Percentiles rank a stretch among this genome's conserved stretches.
Evolutionary conservation across 306 rosid species (phyloP).

Genomic region (Vigna angularis): DNA sequence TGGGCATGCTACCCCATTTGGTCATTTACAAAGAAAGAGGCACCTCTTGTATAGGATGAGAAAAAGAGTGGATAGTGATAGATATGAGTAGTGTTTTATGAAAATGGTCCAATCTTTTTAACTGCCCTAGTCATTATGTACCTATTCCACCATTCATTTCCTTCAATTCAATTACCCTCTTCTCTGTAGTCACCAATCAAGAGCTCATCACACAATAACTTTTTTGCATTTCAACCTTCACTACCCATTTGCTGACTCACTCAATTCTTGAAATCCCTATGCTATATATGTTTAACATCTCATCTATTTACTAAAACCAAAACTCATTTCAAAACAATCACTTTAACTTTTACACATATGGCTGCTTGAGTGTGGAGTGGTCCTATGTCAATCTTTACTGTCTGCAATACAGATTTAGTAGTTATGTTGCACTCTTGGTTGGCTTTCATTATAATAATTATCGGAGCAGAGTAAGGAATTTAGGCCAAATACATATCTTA

Average conservation of each 20-base stretch:
- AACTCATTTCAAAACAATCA: background rate
- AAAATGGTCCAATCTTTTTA: conserved; percentile 27
- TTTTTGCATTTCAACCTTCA: background rate
- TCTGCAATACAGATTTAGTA: conserved; percentile 6
- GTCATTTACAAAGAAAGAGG: background rate
- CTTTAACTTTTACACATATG: background rate
- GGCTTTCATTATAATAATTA: background rate
- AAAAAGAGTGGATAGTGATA: background rate
- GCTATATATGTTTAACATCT: background rate
- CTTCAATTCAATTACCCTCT: background rate
- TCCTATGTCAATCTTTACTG: conserved; percentile 13
- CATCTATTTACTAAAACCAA: background rate
- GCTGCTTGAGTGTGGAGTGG: conserved; percentile 25
- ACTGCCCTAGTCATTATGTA: background rate
- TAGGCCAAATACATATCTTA: background rate
- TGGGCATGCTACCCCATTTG: too few relatives aligned
- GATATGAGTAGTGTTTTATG: background rate
- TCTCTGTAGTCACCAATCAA: background rate
- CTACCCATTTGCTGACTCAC: background rate
- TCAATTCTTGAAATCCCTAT: background rate
- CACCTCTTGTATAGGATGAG: background rate
- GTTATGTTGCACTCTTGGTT: background rate
- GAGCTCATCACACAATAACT: background rate
- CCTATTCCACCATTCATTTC: conserved; percentile 4
- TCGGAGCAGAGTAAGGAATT: background rate